Conservation (phyloP, 306 rosid genomes). For the Luffa acutangula region DNA sequence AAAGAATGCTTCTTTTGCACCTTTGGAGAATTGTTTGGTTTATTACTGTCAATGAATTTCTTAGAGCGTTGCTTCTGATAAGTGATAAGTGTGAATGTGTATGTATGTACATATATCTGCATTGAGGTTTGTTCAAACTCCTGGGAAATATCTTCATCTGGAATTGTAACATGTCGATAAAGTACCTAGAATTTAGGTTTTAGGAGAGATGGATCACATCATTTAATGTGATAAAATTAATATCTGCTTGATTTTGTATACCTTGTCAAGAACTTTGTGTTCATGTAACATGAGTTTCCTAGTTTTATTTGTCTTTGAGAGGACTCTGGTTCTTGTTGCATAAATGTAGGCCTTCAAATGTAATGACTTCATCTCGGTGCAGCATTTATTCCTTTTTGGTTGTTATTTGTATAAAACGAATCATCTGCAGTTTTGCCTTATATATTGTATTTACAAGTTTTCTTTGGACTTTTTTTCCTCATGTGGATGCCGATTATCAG, state of each 20-base stretch:
- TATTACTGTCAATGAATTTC: neutral
- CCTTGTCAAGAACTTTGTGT: neutral
- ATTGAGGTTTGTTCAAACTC: neutral
- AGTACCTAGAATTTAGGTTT: neutral
- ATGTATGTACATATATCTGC: neutral
- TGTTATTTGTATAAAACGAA: neutral
- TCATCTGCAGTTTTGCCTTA: neutral
- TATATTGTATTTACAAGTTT: neutral
- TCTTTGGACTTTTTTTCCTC: neutral
- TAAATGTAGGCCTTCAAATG: neutral
- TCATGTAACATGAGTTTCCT: neutral
- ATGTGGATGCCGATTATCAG: slow-evolving; percentile 2
- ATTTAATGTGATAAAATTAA: neutral
- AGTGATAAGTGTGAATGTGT: neutral
- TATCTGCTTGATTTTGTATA: neutral
- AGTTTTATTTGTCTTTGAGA: neutral
- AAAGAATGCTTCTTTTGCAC: neutral
- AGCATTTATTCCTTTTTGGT: neutral
- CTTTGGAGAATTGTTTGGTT: neutral
- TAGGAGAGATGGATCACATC: neutral
- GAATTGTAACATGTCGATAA: neutral
- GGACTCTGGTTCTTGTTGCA: neutral
- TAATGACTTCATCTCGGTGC: neutral
- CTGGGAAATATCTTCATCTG: neutral
- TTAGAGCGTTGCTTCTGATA: neutral